Evolutionary conservation across 2,329 filamentous ascomycete genomes (phyloP).

Genomic region (Cladosporium sp.): DNA sequence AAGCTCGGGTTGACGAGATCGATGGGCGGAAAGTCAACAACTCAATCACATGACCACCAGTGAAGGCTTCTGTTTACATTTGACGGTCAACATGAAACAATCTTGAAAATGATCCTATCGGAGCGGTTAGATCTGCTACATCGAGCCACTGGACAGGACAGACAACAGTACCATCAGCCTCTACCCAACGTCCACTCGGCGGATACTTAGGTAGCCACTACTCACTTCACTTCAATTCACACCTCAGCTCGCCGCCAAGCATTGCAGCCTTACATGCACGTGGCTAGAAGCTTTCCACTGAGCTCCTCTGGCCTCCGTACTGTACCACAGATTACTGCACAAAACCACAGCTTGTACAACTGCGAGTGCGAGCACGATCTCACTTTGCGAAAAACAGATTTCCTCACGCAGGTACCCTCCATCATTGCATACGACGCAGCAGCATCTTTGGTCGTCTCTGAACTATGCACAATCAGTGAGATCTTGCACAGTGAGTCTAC

Average conservation of each 20-base stretch:
- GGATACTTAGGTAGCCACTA: neutral
- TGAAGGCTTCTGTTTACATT: neutral
- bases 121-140: neutral
- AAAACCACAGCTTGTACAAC: neutral
- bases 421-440: neutral
- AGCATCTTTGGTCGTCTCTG: too few species aligned
- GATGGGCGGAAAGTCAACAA: neutral
- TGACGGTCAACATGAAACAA: neutral
- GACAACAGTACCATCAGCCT: neutral
- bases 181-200: neutral
- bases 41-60: neutral
- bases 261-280: neutral
- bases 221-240: neutral
- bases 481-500: too few species aligned
- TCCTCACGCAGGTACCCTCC: neutral
- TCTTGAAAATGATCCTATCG: neutral
- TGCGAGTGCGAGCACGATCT: neutral
- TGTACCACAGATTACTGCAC: too few species aligned
- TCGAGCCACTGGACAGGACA: neutral
- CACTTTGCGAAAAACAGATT: neutral
- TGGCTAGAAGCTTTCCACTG: neutral
- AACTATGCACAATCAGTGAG: too few species aligned
- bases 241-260: neutral
- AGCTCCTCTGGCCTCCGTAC: neutral
- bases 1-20: neutral